Base-by-base conservation (phyloP, 345 rosid species). In the Pistacia integerrima region DNA sequence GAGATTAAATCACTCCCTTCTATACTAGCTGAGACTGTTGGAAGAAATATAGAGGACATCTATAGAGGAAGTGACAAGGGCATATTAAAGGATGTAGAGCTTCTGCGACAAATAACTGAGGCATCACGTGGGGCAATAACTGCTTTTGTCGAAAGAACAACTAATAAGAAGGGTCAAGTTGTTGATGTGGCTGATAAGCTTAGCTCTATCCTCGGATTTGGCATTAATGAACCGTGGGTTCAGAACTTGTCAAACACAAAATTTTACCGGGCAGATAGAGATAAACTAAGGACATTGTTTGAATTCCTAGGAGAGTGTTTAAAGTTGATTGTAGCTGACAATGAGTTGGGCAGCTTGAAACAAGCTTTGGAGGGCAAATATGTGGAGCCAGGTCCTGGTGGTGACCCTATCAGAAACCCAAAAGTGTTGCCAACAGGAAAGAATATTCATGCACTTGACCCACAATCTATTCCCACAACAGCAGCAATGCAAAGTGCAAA, bases 401-500 rank as follows among this genome's bases (percentile, higher is more conserved):
- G 99, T 44, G 98, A 96, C 69, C 99, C 99, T 1, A 96, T 96
- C 64, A 92, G 98, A 76, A 96, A 96, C 85, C 99, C 99, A 0
- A 96, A 96, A 79, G 99, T 96, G 71, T 77, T 96, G 80, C 99
- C 99, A 16, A 96, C 99, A 0, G 99, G 99, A 71, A 96, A 96
- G 88, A 96, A 96, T 87, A 96, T 96, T 74, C 99, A 96, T 54
- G 99, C 99, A 5, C 84, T 96, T 81, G 99, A 96, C 77, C 99
- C 99, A 67, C 99, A 96, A 79, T 80, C 99, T 67, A 96, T 96
- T 80, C 99, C 99, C 18, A 96, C 99, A 58, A 83, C 94, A 65
- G 99, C 99, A 8, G 99, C 99, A 38, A 80, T 96, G 97, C 93
- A 92, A 83, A 96, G 98, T 83, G 99, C 98, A n/a, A 90, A 86